phyloP scores from a whole-genome alignment of 2,329 filamentous ascomycete species.

The Harringtonia lauricola region DNA sequence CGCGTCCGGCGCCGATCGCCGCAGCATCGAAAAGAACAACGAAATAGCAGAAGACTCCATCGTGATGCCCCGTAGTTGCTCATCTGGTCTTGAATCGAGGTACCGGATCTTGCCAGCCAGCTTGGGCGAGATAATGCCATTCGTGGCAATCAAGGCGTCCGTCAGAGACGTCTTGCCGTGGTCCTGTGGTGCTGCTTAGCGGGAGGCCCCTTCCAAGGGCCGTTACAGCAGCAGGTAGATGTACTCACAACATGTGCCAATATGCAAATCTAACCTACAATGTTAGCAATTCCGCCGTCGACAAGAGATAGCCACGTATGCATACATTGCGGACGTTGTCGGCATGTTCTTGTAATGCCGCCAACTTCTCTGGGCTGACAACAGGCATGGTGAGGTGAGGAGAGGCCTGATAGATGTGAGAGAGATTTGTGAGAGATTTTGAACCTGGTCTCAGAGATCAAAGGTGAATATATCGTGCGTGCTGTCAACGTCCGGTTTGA shows the following conservation, averaged over 20 bases:
- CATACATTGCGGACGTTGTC: slow-evolving; percentile 87
- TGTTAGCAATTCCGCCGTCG: not conserved
- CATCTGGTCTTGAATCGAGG: slow-evolving; percentile 89
- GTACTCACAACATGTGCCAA: slow-evolving; percentile 63
- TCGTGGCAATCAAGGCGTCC: slow-evolving; percentile 91
- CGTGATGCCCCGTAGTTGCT: slow-evolving; percentile 94
- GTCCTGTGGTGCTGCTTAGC: too few relatives aligned
- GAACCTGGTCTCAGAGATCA: too few relatives aligned
- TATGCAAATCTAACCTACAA: slow-evolving; percentile 61
- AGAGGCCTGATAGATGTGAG: too few relatives aligned
- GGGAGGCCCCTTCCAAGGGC: too few relatives aligned
- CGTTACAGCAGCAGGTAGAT: too few relatives aligned
- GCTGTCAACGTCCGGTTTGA: too few relatives aligned
- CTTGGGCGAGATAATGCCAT: slow-evolving; percentile 98
- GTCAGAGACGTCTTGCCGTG: slow-evolving; percentile 98
- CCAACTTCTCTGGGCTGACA: slow-evolving; percentile 81
- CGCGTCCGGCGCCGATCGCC: slow-evolving; percentile 58
- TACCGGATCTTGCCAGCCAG: slow-evolving; percentile 96
- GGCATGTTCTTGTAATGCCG: slow-evolving; percentile 76
- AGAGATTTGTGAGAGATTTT: too few relatives aligned
- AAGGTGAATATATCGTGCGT: too few relatives aligned
- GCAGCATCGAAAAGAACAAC: slow-evolving; percentile 84
- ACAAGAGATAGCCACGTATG: slow-evolving; percentile 3
- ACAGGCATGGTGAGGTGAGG: slow-evolving; percentile 59
- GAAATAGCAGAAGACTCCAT: slow-evolving; percentile 99